Evolutionary conservation across 163 green algal species (phyloP), one percentile per base, ranked within the genome.

Genomic region (Botryococcus braunii): DNA sequence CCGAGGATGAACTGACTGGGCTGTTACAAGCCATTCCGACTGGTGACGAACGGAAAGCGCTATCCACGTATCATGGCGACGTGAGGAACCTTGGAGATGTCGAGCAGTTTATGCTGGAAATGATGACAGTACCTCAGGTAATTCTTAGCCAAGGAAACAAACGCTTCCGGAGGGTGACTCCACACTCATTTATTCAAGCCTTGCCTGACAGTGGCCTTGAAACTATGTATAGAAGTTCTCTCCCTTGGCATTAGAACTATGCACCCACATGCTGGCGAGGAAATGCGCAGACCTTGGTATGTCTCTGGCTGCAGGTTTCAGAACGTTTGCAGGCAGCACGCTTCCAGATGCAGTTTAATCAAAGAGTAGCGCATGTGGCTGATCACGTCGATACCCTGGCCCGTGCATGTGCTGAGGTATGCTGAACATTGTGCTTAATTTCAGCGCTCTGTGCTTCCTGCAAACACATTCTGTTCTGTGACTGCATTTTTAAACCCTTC

Each of bases 321-420:
- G 27, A 66, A 34, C 43, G 65, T 6, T 41, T 76, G 46, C 41
- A 68, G n/a, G 70, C 70, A n/a, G 46, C 25, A 23, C 56, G 13
- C n/a, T 69, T 76, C 29, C 34, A 58, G 23, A 23, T 23, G 2
- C 57, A 60, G 36, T 68, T 68, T 57, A 27, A 11, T 32, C 17
- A 29, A 6, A 40, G 61, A 4, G 23, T 52, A 29, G 39, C 23
- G 39, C 40, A 13, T 29, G 4, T 50, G 61, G 40, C 11, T 32
- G 50, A 62, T 0, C 5, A 41, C 34, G 31, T 82, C 55, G 72
- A 78, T 29, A 59, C 50, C 7, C 57, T 84, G n/a, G n/a, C 62
- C 1, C 37, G 71, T 1, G 79, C 79, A 0, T 83, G 81, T 43
- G 4, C 17, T 0, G 79, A 88, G 76, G 76, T 52, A 52, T 17